Conservation (phyloP, 768 basidiomycete genomes). For the Hydnum rufescens region DNA sequence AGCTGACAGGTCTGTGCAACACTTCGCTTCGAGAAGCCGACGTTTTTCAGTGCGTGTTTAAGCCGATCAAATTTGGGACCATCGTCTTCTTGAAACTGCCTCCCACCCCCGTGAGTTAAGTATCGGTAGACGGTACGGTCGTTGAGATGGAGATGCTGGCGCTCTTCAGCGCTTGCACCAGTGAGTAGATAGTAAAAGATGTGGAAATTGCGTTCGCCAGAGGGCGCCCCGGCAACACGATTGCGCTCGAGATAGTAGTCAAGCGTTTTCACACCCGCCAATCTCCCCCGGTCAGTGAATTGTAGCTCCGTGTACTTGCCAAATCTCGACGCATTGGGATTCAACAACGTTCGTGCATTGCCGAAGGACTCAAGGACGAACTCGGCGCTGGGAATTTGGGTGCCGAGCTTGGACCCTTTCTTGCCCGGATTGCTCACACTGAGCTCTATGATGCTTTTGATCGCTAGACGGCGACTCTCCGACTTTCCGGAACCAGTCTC, state of each 20-base stretch:
- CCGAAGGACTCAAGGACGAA: slow-evolving; percentile 94
- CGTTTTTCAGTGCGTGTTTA: slow-evolving; percentile 80
- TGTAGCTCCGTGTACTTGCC: slow-evolving; percentile 97
- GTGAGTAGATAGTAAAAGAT: slow-evolving; percentile 94
- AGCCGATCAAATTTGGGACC: slow-evolving; percentile 80
- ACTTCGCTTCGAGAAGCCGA: slow-evolving; percentile 84
- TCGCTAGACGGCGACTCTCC: slow-evolving; percentile 72
- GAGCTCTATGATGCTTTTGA: slow-evolving; percentile 82
- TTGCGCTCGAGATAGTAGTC: slow-evolving; percentile 91
- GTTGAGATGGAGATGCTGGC: slow-evolving; percentile 65
- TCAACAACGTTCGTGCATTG: slow-evolving; percentile 76
- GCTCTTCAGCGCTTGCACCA: slow-evolving; percentile 74
- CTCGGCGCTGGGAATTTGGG: slow-evolving; percentile 79
- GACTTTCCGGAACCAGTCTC: slow-evolving; percentile 90
- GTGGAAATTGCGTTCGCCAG: slow-evolving; percentile 91
- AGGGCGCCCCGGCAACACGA: slow-evolving; percentile 70
- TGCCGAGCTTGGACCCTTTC: slow-evolving; percentile 76
- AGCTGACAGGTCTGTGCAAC: slow-evolving; percentile 94
- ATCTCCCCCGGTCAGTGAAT: slow-evolving; percentile 77
- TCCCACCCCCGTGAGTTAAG: slow-evolving; percentile 46
- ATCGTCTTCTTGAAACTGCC: slow-evolving; percentile 51
- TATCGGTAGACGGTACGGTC: slow-evolving; percentile 75
- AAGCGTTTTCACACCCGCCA: slow-evolving; percentile 81
- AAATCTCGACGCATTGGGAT: slow-evolving; percentile 89
- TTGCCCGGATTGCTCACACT: slow-evolving; percentile 77